phyloP scores from a whole-genome alignment of 1,139 yeast species.

The Kodamaea suecica region DNA sequence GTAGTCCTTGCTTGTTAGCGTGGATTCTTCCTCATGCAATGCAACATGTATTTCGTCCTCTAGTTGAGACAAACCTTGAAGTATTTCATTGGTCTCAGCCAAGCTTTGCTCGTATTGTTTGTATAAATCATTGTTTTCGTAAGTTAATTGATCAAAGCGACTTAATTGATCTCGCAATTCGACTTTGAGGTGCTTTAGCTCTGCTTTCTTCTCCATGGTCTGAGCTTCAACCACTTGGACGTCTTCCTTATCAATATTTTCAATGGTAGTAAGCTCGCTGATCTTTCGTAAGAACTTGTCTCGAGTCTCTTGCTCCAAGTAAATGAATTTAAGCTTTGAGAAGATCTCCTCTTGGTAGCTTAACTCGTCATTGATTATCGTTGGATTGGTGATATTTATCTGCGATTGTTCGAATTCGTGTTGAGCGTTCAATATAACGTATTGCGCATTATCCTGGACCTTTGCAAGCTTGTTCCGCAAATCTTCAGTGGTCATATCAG shows the following conservation, averaged over 20 bases:
- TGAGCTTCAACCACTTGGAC: slow-evolving; percentile 18
- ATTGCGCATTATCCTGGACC: not conserved
- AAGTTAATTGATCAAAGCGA: slow-evolving; percentile 19
- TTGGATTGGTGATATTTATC: slow-evolving; percentile 21
- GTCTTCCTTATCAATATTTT: slow-evolving; percentile 19
- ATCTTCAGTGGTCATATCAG: slow-evolving; percentile 1
- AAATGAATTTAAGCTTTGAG: slow-evolving; percentile 55
- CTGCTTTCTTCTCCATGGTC: slow-evolving; percentile 17
- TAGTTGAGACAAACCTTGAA: slow-evolving; percentile 18
- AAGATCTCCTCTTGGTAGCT: slow-evolving; percentile 38
- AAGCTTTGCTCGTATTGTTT: slow-evolving; percentile 15
- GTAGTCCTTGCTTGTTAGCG: slow-evolving; percentile 6
- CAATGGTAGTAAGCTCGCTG: slow-evolving; percentile 14
- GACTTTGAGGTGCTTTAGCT: slow-evolving; percentile 19
- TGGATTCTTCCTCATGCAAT: slow-evolving; percentile 5
- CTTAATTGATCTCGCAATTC: slow-evolving; percentile 19
- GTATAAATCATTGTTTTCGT: slow-evolving; percentile 19
- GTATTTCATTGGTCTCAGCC: slow-evolving; percentile 11
- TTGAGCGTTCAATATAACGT: slow-evolving; percentile 12
- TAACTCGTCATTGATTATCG: slow-evolving; percentile 29
- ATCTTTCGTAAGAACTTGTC: slow-evolving; percentile 48
- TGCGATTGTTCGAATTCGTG: slow-evolving; percentile 16
- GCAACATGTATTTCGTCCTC: slow-evolving; percentile 20
- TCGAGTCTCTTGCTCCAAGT: slow-evolving; percentile 65
- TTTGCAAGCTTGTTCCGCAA: not conserved